Evolutionary conservation across 768 basidiomycete genomes (phyloP), one percentile per base, ranked within the genome.

Genomic region (Punctularia strigosozonata): DNA sequence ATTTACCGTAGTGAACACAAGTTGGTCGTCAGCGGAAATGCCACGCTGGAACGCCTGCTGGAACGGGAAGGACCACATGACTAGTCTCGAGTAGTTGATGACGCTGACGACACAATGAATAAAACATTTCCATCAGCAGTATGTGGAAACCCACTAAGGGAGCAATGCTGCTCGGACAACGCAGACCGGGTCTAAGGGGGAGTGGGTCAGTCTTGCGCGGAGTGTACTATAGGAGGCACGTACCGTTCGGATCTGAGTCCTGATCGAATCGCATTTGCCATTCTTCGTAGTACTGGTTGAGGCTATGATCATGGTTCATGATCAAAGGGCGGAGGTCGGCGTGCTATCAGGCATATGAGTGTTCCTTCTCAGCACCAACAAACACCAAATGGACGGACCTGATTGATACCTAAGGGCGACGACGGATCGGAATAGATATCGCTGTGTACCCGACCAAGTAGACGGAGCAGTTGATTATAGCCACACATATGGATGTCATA

Each of bases 1-100:
- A 43, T 63, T 13, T 21, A 79, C 84, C 66, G 76, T 80, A 40
- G 64, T 70, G 44, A 86, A 76, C 55, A 81, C 80, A 17, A 84
- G 50, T 14, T 73, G 57, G 53, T 85, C 81, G 2, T 67, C 68
- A 1, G 65, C 56, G 44, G 75, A 65, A 21, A 83, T 68, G 1
- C 82, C 80, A 6, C 79, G 71, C 46, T 78, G 72, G 55, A 74
- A 85, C 2, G 83, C 83, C 47, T 86, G 79, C 46, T 88, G 84
- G 60, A 87, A 87, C 4, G 81, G 84, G 48, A 88, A 87, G 0
- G 85, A 87, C 50, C 73, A 85, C 81, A 87, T 84, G 36, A 88
- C 85, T 8, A 88, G 72, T 13, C 85, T 68, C 25, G 81, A 81
- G 49, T 87, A 88, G 21, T 64, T 73, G 41, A 80, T 77, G 31